Base-by-base conservation (phyloP, 441 rosid genomes). In the Mallotus repandus region DNA sequence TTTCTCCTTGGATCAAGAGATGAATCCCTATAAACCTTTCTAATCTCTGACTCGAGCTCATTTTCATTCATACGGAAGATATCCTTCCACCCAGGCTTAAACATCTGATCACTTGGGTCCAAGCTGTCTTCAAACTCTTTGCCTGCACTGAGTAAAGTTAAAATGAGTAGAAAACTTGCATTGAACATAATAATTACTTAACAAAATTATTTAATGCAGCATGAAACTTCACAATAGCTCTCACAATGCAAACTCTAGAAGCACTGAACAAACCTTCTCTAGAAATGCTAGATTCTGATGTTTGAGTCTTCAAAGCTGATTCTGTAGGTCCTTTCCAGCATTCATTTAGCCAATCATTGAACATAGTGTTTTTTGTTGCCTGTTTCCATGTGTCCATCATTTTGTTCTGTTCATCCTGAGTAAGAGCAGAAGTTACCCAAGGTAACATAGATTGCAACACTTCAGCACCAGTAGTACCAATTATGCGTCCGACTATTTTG, bases 31-130 rank as follows among this genome's bases (percentile, higher is more conserved):
- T 86, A 87, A 77, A 89, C 94, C 77, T 86, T 85, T 79, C 91
- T 85, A 76, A 89, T 87, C 81, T 89, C 91, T 52, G 89, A 83
- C 75, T 89, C 94, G 18, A 89, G 89, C 69, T 89, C 91, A 77
- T 78, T 87, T 82, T 94, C 94, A 80, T 94, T 94, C 97, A 94
- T 90, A 63, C 97, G 89, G 83, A 94, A 94, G 53, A 94, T 91
- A 82, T 94, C 97, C 78, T 94, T 90, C 97, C 97, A 90, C 18
- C 98, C 98, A 73, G 97, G 98, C 83, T 92, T 91, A 84, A 94
- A 94, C 72, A 86, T 90, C 69, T 81, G 86, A 80, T 87, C 93
- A 80, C 78, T 82, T 19, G 81, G 87, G 78, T 90, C 91, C 72
- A 94, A 72, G 76, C 81, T 82, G 74, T 88, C 94, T 29, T 72